Percentiles rank a stretch among this genome's conserved stretches.
These are phyloP conservation scores for Penicillium parvum DNA, from an alignment of 495 filamentous ascomycete species.

Conservation along the genomic window DNA sequence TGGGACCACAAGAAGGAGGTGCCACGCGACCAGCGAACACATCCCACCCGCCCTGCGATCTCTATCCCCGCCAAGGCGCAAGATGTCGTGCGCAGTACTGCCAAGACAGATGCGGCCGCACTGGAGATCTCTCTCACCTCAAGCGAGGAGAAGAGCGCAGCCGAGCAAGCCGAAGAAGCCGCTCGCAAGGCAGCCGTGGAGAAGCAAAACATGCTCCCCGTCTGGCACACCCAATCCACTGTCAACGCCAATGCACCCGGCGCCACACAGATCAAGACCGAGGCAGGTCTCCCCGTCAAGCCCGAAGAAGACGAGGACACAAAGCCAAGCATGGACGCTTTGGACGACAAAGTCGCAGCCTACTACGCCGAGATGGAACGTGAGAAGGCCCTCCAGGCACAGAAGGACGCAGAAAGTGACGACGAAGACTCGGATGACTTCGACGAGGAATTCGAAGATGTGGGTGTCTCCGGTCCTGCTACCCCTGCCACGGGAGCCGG, in stretches of 20 bases:
- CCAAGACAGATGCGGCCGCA: slow-evolving; percentile 61
- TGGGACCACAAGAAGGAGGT: slow-evolving; percentile 50
- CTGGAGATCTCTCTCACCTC: slow-evolving; percentile 78
- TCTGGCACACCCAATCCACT: slow-evolving; percentile 86
- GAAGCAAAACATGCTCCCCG: slow-evolving; percentile 78
- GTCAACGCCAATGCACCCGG: slow-evolving; percentile 45
- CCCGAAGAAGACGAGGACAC: slow-evolving; percentile 54
- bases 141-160: slow-evolving; percentile 66
- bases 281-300: slow-evolving; percentile 37
- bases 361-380: slow-evolving; percentile 51
- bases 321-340: slow-evolving; percentile 40
- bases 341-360: slow-evolving; percentile 48
- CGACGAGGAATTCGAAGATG: slow-evolving; percentile 49
- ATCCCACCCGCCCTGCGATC: slow-evolving; percentile 43
- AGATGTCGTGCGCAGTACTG: slow-evolving; percentile 65
- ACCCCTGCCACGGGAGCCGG: slow-evolving; percentile 32
- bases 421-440: slow-evolving; percentile 48
- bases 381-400: slow-evolving; percentile 44
- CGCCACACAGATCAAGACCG: slow-evolving; percentile 26
- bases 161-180: slow-evolving; percentile 67
- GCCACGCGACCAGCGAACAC: slow-evolving; percentile 52
- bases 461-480: slow-evolving; percentile 36
- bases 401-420: slow-evolving; percentile 42
- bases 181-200: slow-evolving; percentile 69
- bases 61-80: slow-evolving; percentile 47